phyloP scores from a whole-genome alignment of 768 basidiomycete species.

The Lentinula guzmanii region DNA sequence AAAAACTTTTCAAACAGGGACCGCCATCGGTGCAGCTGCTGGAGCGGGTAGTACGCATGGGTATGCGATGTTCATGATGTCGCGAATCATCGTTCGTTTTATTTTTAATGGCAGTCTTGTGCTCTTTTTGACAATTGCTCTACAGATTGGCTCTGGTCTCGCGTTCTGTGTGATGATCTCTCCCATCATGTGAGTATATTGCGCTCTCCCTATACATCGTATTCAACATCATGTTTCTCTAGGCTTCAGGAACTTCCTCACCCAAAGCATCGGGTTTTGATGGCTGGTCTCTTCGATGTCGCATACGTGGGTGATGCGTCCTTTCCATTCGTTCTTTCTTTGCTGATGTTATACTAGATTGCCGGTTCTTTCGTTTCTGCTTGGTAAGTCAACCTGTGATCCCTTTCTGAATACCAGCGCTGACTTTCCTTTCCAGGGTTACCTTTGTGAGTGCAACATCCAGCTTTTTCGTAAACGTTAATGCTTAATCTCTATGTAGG shows the following conservation, averaged over 20 bases:
- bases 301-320: background rate
- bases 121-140: background rate
- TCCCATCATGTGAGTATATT: background rate
- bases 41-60: slow-evolving; percentile 1
- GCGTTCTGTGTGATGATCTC: slow-evolving; percentile 4
- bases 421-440: background rate
- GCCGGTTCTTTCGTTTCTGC: slow-evolving; percentile 3
- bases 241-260: slow-evolving; percentile 7
- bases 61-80: slow-evolving; percentile 8
- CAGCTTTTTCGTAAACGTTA: background rate
- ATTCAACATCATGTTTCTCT: background rate
- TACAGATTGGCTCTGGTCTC: slow-evolving; percentile 3
- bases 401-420: background rate
- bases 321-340: background rate
- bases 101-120: background rate
- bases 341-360: background rate
- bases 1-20: background rate
- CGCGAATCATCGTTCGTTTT: slow-evolving; percentile 3
- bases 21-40: slow-evolving; percentile 2
- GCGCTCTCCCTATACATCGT: background rate
- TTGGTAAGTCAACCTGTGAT: background rate
- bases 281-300: slow-evolving; percentile 7
- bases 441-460: background rate
- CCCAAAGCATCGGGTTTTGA: slow-evolving; percentile 1
- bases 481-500: background rate